phyloP scores from a whole-genome alignment of 306 rosid species.

The cucumber (Cucumis sativus) region Cucumber_9930_V3 NC_026661.2:305501-306000 shows the following conservation, averaged over 20 bases:
- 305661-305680: conserved; percentile 20
- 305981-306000: conserved; percentile 69
- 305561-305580: not conserved
- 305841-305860: no score
- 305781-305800: accelerated
- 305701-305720: no score
- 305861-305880: no score
- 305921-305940: not conserved
- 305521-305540: not conserved
- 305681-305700: not conserved
- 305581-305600: conserved; percentile 24
- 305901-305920: no score
- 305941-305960: conserved; percentile 64
- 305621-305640: conserved; percentile 58
- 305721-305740: no score
- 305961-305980: conserved; percentile 78
- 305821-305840: no score
- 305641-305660: conserved; percentile 42
- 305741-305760: not conserved
- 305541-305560: not conserved
- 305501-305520: not conserved
- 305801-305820: no score
- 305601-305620: conserved; percentile 27
- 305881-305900: no score
- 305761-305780: no score